Evolutionary conservation across 2,329 filamentous ascomycete species (phyloP).

Genomic region (Apiospora aurea): DNA sequence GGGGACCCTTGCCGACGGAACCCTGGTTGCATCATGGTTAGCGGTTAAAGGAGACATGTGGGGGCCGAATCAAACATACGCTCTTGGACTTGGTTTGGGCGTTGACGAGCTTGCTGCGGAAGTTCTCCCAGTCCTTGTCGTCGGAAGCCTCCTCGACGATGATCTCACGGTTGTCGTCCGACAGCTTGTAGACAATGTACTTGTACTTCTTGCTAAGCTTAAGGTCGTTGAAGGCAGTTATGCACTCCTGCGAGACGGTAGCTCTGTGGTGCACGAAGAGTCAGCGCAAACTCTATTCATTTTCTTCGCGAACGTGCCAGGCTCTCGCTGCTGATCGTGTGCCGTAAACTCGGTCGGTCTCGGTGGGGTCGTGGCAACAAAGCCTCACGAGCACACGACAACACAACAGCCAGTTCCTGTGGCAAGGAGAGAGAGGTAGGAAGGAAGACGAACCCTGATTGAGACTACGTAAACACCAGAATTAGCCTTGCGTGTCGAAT

Average conservation of each 20-base stretch:
- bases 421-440: background rate
- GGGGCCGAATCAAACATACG: slow-evolving; percentile 51
- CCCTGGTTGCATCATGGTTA: slow-evolving; percentile 54
- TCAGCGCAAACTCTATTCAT: slow-evolving; percentile 9
- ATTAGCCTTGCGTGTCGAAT: slow-evolving; percentile 14
- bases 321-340: background rate
- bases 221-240: slow-evolving; percentile 76
- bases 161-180: slow-evolving; percentile 82
- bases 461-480: slow-evolving; percentile 58
- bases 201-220: slow-evolving; percentile 84
- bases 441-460: slow-evolving; percentile 67
- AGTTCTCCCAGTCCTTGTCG: slow-evolving; percentile 72
- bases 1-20: slow-evolving; percentile 69
- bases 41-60: slow-evolving; percentile 37
- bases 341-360: background rate
- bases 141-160: slow-evolving; percentile 77
- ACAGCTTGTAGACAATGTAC: slow-evolving; percentile 89
- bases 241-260: slow-evolving; percentile 75
- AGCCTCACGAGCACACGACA: slow-evolving; percentile 12
- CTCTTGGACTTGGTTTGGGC: slow-evolving; percentile 76
- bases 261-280: slow-evolving; percentile 60
- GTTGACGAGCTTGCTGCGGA: slow-evolving; percentile 78
- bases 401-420: background rate
- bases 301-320: background rate
- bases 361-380: slow-evolving; percentile 3